A percentile compares a stretch with the other conserved stretches of the same genome.
Conservation (phyloP, 2,329 filamentous ascomycete genomes). For the Cladobotryum protrusum region DNA sequence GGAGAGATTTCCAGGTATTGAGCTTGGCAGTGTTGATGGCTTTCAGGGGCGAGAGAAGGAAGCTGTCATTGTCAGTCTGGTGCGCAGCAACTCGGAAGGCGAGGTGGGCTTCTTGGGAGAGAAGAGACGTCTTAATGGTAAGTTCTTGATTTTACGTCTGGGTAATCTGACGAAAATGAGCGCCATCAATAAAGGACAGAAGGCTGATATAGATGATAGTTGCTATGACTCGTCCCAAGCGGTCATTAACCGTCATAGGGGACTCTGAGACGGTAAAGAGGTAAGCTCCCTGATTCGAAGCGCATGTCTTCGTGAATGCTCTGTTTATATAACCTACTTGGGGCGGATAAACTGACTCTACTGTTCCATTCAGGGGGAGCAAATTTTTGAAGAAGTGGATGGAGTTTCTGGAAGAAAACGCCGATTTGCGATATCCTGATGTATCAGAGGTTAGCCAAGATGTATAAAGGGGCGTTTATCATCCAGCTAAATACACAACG, state of each 20-base stretch:
- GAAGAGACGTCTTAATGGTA: constrained; percentile 87
- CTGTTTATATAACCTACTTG: neutral
- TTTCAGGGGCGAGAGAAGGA: constrained; percentile 98
- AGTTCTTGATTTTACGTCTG: constrained; percentile 24
- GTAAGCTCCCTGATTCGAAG: constrained; percentile 44
- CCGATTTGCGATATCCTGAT: constrained; percentile 85
- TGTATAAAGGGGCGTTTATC: neutral
- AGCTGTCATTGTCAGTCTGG: constrained; percentile 86
- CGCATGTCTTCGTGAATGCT: neutral
- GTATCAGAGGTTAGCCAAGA: constrained; percentile 33
- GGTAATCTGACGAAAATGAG: too few relatives aligned
- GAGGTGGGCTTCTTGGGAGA: constrained; percentile 93
- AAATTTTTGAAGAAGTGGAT: constrained; percentile 87
- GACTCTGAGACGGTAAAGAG: constrained; percentile 88
- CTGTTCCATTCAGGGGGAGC: constrained; percentile 57
- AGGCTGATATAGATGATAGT: constrained; percentile 52
- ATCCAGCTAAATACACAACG: too few relatives aligned
- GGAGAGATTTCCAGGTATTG: constrained; percentile 74
- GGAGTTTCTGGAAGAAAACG: constrained; percentile 80
- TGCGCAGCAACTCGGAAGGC: constrained; percentile 77
- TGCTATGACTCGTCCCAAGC: constrained; percentile 91
- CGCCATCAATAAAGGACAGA: too few relatives aligned
- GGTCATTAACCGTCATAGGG: constrained; percentile 84
- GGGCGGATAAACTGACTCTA: neutral
- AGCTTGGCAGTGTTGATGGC: constrained; percentile 93